A percentile compares a stretch with the other conserved stretches of the same genome.
phyloP scores from a whole-genome alignment of 495 filamentous ascomycete species.

The Penicillium coffeae region DNA sequence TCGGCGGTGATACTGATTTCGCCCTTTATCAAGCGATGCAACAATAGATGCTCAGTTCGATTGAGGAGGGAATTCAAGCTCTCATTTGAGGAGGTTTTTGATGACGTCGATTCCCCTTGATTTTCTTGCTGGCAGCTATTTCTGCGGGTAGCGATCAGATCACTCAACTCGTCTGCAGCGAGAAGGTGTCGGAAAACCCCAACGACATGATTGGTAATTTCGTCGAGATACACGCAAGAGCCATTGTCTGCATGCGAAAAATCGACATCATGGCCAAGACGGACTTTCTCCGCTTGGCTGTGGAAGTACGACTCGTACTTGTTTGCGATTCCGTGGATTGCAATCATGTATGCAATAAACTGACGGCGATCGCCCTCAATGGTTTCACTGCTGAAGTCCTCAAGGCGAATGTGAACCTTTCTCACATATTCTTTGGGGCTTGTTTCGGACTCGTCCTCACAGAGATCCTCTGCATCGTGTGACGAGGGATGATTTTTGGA shows the following conservation, averaged over 20 bases:
- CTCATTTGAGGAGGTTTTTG: not conserved
- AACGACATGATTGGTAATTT: slow-evolving; percentile 38
- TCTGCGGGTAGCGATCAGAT: slow-evolving; percentile 28
- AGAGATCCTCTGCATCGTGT: slow-evolving; percentile 14
- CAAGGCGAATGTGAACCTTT: slow-evolving; percentile 23
- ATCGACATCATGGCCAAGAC: slow-evolving; percentile 32
- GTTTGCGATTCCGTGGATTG: slow-evolving; percentile 35
- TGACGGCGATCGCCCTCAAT: slow-evolving; percentile 39
- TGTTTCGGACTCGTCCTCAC: slow-evolving; percentile 12
- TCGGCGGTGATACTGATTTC: slow-evolving; percentile 32
- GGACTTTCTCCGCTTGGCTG: slow-evolving; percentile 34
- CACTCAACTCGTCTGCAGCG: slow-evolving; percentile 34
- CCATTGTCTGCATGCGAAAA: slow-evolving; percentile 34
- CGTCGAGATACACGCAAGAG: slow-evolving; percentile 35
- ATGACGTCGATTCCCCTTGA: not conserved
- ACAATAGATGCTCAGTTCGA: slow-evolving; percentile 36
- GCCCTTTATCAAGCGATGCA: slow-evolving; percentile 31
- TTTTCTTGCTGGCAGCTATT: not conserved
- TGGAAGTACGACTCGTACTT: slow-evolving; percentile 36
- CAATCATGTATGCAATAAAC: slow-evolving; percentile 45
- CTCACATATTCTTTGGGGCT: slow-evolving; percentile 12
- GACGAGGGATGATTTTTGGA: slow-evolving; percentile 7
- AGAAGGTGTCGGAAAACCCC: slow-evolving; percentile 41
- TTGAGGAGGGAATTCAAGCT: slow-evolving; percentile 15
- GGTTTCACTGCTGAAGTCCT: slow-evolving; percentile 38